Percentiles rank a stretch among this genome's conserved stretches.
Evolutionary conservation across 176 grass and related monocot species (phyloP).

Genomic region (Raddia guianensis): DNA sequence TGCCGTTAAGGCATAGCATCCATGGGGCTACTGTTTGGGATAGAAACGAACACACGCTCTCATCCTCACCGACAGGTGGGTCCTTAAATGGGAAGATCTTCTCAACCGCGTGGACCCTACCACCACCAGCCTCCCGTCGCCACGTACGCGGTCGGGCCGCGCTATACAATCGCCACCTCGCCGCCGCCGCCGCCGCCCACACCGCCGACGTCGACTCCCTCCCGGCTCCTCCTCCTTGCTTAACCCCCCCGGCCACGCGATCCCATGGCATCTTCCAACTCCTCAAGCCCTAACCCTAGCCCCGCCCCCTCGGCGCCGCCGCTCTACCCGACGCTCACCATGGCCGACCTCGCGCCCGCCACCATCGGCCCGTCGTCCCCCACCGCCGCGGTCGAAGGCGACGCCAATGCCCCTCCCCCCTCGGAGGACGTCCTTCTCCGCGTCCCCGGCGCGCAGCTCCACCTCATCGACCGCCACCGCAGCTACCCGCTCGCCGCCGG

Average conservation of each 20-base stretch:
- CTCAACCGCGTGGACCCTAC: slow-evolving; percentile 38
- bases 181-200: slow-evolving; percentile 28
- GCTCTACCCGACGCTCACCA: slow-evolving; percentile 63
- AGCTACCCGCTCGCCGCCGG: slow-evolving; percentile 77
- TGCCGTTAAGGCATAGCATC: no score
- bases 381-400: not conserved
- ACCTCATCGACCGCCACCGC: slow-evolving; percentile 67
- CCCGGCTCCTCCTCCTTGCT: slow-evolving; percentile 18
- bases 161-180: slow-evolving; percentile 48
- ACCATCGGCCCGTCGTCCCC: slow-evolving; percentile 44
- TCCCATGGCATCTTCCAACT: slow-evolving; percentile 34
- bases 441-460: slow-evolving; percentile 56
- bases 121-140: slow-evolving; percentile 3
- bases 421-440: slow-evolving; percentile 56
- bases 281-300: slow-evolving; percentile 31
- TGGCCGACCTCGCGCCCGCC: slow-evolving; percentile 56
- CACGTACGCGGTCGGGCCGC: slow-evolving; percentile 35
- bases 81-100: not conserved
- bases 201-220: slow-evolving; percentile 19
- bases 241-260: slow-evolving; percentile 4
- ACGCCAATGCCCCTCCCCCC: not conserved
- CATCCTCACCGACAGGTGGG: slow-evolving; percentile 23
- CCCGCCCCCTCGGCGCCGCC: slow-evolving; percentile 53
- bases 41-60: not conserved
- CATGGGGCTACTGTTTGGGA: not conserved